Conservation (phyloP, 1,284 basidiomycete genomes). For the Trametes pubescens region DNA sequence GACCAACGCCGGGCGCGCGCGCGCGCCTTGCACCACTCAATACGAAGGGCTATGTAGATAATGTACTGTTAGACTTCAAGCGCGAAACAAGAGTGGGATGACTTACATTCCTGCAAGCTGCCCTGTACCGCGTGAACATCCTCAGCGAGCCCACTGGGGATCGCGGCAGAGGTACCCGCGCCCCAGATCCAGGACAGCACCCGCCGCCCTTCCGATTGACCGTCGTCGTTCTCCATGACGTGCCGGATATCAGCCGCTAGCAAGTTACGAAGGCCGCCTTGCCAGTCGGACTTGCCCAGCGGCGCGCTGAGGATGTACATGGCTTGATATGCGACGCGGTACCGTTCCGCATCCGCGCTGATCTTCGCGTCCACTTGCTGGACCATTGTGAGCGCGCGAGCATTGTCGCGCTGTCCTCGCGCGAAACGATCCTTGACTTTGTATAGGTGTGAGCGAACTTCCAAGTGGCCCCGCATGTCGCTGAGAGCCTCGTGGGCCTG, state of each 20-base stretch:
- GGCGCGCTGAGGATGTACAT: not conserved
- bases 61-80: no score
- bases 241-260: conserved; percentile 7
- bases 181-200: not conserved
- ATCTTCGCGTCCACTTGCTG: conserved; percentile 4
- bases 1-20: conserved; percentile 42
- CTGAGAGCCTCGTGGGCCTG: conserved; percentile 20
- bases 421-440: conserved; percentile 20
- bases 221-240: conserved; percentile 6
- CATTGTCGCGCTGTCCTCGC: conserved; percentile 16
- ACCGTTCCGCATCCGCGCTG: not conserved
- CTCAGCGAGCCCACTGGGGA: no score
- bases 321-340: not conserved
- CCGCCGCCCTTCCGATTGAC: conserved; percentile 6
- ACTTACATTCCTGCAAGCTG: no score
- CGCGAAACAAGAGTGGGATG: no score
- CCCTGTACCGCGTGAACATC: no score
- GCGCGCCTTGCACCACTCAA: conserved; percentile 1
- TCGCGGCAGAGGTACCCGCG: no score
- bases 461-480: conserved; percentile 20
- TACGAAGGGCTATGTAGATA: no score
- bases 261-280: not conserved
- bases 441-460: conserved; percentile 14
- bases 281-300: conserved; percentile 7
- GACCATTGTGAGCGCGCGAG: conserved; percentile 12